These are phyloP conservation scores for Chlamydomonas incerta DNA, from an alignment of 139 green algal genomes.

Conservation along the genomic window DNA sequence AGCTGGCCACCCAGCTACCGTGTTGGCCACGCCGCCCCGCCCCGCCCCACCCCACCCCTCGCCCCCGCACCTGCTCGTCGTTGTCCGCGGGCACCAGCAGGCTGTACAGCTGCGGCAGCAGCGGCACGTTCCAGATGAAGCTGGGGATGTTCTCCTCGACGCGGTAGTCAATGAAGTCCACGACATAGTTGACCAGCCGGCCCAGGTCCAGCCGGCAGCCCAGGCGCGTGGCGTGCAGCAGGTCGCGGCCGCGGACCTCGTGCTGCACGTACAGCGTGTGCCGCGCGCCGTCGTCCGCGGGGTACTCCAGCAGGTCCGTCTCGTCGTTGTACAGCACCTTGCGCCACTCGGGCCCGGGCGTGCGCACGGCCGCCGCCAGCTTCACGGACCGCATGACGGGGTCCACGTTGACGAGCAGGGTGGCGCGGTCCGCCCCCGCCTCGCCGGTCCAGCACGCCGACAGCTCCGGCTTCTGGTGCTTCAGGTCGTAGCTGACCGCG, in stretches of 20 bases:
- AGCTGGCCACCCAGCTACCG: not conserved
- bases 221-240: constrained; percentile 50
- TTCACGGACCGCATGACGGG: constrained; percentile 53
- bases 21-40: not conserved
- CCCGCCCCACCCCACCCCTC: not conserved
- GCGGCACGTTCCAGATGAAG: constrained; percentile 60
- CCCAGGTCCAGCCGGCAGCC: constrained; percentile 60
- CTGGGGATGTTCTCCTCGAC: constrained; percentile 49
- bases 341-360: constrained; percentile 52
- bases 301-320: constrained; percentile 51
- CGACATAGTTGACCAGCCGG: constrained; percentile 54
- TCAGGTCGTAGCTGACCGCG: constrained; percentile 59
- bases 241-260: constrained; percentile 44
- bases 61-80: constrained; percentile 44
- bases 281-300: constrained; percentile 47
- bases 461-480: constrained; percentile 55
- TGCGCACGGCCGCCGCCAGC: constrained; percentile 36
- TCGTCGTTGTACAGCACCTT: constrained; percentile 56
- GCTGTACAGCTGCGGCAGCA: constrained; percentile 47
- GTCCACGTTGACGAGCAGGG: constrained; percentile 57
- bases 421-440: constrained; percentile 49
- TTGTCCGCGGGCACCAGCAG: constrained; percentile 56
- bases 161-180: constrained; percentile 43
- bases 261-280: constrained; percentile 59
- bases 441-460: constrained; percentile 55